Conservation (phyloP, 2,329 filamentous ascomycete species). For the Penicillium sp. region DNA sequence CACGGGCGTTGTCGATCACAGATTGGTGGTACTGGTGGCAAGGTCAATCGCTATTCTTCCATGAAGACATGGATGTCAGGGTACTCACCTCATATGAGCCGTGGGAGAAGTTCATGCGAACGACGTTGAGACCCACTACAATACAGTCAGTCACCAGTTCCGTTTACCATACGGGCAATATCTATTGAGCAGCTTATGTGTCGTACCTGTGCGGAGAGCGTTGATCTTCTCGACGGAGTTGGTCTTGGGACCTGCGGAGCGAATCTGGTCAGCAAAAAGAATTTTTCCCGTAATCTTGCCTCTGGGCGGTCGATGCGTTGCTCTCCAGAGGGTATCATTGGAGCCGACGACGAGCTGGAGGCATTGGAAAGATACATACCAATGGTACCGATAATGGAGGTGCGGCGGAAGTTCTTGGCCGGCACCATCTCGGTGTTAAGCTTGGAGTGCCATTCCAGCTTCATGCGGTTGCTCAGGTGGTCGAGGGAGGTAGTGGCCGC, state of each 20-base stretch:
- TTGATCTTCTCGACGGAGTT: constrained; percentile 98
- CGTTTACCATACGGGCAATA: neutral
- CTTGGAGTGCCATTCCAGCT: constrained; percentile 71
- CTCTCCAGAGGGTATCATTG: neutral
- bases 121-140: constrained; percentile 87
- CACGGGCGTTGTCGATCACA: constrained; percentile 92
- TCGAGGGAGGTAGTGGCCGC: constrained; percentile 80
- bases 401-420: constrained; percentile 88
- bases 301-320: neutral
- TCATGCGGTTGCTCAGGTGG: constrained; percentile 78
- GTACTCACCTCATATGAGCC: constrained; percentile 73
- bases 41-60: constrained; percentile 16
- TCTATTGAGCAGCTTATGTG: constrained; percentile 9
- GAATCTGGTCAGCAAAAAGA: constrained; percentile 27
- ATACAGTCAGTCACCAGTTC: constrained; percentile 21
- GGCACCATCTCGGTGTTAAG: constrained; percentile 91
- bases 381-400: constrained; percentile 98
- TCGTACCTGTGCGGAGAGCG: constrained; percentile 72
- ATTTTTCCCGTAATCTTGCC: constrained; percentile 4
- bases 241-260: constrained; percentile 78
- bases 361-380: constrained; percentile 54
- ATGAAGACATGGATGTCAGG: neutral
- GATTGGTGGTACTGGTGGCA: constrained; percentile 82
- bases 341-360: neutral
- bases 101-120: constrained; percentile 99